Evolutionary conservation across 2,329 filamentous ascomycete species (phyloP).

Genomic region (Escovopsis sp.): DNA sequence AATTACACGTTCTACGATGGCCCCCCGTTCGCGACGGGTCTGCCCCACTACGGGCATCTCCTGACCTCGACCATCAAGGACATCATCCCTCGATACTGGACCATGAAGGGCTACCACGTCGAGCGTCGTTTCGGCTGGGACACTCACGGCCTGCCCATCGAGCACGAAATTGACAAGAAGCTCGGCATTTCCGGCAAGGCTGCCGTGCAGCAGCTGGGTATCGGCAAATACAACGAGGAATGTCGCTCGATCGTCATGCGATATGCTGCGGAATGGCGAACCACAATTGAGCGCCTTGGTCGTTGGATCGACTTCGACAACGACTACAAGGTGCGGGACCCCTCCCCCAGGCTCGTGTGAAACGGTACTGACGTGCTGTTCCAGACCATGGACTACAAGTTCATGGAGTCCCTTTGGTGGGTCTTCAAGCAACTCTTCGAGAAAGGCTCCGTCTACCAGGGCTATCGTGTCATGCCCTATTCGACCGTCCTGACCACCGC

Average conservation of each 20-base stretch:
- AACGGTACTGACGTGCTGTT: background rate
- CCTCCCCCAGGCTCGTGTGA: background rate
- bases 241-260: constrained; percentile 90
- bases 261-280: constrained; percentile 73
- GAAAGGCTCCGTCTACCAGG: constrained; percentile 78
- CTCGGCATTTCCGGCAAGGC: constrained; percentile 76
- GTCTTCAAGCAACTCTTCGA: constrained; percentile 88
- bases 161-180: constrained; percentile 97
- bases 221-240: constrained; percentile 81
- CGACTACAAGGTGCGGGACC: constrained; percentile 61
- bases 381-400: constrained; percentile 80
- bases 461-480: constrained; percentile 87
- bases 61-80: constrained; percentile 93
- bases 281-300: constrained; percentile 74
- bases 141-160: constrained; percentile 82
- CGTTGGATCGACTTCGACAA: constrained; percentile 98
- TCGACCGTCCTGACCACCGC: constrained; percentile 81
- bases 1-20: constrained; percentile 94
- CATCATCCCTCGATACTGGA: constrained; percentile 92
- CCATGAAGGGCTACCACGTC: constrained; percentile 89
- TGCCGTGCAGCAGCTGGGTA: constrained; percentile 72
- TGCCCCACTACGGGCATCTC: constrained; percentile 55
- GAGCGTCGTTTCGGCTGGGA: constrained; percentile 93
- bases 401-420: constrained; percentile 97
- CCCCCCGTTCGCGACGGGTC: constrained; percentile 60